Evolutionary conservation across 1,139 yeast genomes (phyloP).

Genomic region (Saccharomycopsis crataegensis): DNA sequence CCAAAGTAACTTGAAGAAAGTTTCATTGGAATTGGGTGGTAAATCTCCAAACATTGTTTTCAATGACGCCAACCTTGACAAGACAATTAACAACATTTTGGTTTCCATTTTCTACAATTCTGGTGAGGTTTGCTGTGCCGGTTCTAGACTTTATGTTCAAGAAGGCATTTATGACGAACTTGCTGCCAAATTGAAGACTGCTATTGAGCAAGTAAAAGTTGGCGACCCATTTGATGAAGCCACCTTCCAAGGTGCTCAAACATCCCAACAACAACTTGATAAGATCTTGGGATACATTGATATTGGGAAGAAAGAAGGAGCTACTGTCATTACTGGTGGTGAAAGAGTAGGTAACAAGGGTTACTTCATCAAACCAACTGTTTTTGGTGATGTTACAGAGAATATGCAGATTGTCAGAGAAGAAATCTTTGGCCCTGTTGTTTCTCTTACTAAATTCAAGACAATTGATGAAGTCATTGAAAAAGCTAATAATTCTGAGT

Average conservation of each 20-base stretch:
- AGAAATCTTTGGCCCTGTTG: conserved; percentile 63
- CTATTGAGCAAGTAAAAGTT: conserved; percentile 40
- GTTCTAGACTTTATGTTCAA: conserved; percentile 55
- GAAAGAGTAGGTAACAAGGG: conserved; percentile 49
- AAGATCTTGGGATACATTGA: conserved; percentile 51
- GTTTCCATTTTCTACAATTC: conserved; percentile 47
- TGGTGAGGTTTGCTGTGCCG: conserved; percentile 64
- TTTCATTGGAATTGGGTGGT: conserved; percentile 58
- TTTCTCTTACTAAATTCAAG: conserved; percentile 47
- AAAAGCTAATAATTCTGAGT: conserved; percentile 48
- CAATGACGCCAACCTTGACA: conserved; percentile 44
- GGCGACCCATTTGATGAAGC: conserved; percentile 56
- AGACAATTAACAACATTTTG: conserved; percentile 39
- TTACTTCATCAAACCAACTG: conserved; percentile 60
- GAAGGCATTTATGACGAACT: conserved; percentile 48
- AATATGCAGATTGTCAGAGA: conserved; percentile 59
- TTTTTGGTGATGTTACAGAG: conserved; percentile 56
- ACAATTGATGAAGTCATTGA: conserved; percentile 46
- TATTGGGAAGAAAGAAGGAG: conserved; percentile 54
- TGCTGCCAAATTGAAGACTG: conserved; percentile 38
- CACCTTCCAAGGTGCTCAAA: conserved; percentile 58
- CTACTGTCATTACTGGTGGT: conserved; percentile 53
- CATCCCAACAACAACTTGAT: conserved; percentile 45
- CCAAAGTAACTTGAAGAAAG: conserved; percentile 44
- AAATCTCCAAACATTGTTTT: conserved; percentile 56